Percentiles rank a stretch among this genome's conserved stretches.
phyloP scores from a whole-genome alignment of 805 yeast species.

The Metschnikowia kunwiensis region DNA sequence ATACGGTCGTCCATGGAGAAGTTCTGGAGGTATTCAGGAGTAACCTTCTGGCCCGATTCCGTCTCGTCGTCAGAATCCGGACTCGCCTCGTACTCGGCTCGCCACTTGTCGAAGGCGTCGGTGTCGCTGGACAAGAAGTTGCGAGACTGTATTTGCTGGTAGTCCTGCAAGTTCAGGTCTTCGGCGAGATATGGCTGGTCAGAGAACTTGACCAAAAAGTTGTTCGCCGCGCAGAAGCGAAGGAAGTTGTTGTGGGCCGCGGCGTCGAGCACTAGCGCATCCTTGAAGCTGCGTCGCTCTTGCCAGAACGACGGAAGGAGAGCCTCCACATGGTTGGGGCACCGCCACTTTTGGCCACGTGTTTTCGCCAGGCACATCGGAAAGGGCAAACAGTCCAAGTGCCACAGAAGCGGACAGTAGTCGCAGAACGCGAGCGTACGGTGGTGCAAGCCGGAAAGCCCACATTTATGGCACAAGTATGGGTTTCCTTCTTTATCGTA shows the following conservation, averaged over 20 bases:
- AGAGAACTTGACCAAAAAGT: constrained; percentile 31
- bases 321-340: constrained; percentile 77
- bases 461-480: constrained; percentile 72
- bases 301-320: constrained; percentile 39
- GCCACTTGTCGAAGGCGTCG: constrained; percentile 7
- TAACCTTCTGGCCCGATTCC: constrained; percentile 27
- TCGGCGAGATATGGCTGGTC: constrained; percentile 32
- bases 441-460: constrained; percentile 56
- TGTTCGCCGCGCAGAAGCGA: constrained; percentile 27
- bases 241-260: constrained; percentile 35
- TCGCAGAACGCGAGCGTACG: constrained; percentile 71
- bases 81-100: constrained; percentile 31
- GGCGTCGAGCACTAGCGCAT: constrained; percentile 54
- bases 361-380: constrained; percentile 73
- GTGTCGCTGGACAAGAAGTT: constrained; percentile 21
- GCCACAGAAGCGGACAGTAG: constrained; percentile 81
- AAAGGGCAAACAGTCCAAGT: constrained; percentile 77
- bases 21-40: constrained; percentile 36
- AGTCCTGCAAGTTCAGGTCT: constrained; percentile 28
- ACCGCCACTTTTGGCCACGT: constrained; percentile 80
- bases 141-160: constrained; percentile 26
- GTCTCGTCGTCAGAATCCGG: constrained; percentile 23
- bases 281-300: constrained; percentile 46
- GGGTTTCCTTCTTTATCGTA: constrained; percentile 69
- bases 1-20: constrained; percentile 33